Evolutionary conservation across 768 basidiomycete genomes (phyloP), one percentile per base, ranked within the genome.

Genomic region (Fibroporia radiculosa): DNA sequence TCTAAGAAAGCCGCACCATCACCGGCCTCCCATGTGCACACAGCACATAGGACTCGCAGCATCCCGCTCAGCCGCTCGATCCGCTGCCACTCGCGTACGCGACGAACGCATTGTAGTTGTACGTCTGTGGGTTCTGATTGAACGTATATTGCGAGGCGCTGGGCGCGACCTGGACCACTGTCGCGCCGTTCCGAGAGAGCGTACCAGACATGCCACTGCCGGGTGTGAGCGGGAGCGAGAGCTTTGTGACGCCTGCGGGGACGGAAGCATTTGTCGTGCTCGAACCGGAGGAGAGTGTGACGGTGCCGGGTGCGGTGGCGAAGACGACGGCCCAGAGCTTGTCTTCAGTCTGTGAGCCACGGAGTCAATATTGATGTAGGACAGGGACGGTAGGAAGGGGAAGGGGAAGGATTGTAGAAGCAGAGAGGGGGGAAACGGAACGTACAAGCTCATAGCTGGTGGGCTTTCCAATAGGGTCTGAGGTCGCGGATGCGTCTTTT

Each of bases 321-420:
- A 83, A 75, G 1, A 78, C 81, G 16, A 75, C 74, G 0, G 74
- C 82, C 77, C 79, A 89, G 48, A 87, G 69, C 13, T 69, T 72
- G 56, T 83, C 79, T 67, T 78, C 48, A 27, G 44, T 55, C 46
- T 56, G 48, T 29, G 27, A 22, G 10, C 28, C 38, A 22, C 20
- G 7, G 34, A 10, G 16, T 8, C 34, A 18, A 8, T 12, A 18
- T 35, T 18, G 35, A 36, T 36, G 40, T n/a, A 19, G 22, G 24
- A 16, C 11, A 29, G 20, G 48, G 27, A 35, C 20, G 28, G 40
- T 33, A 45, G 37, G 39, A 40, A 27, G 26, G 31, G 8, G 2
- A 11, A 16, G 42, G 11, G 27, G 12, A 34, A 38, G 18, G 16
- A 28, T 22, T 7, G 32, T 34, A 16, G n/a, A 37, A 14, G 42